Conservation (phyloP, 2,329 filamentous ascomycete genomes). For the Aspergillus vadensis region DNA sequence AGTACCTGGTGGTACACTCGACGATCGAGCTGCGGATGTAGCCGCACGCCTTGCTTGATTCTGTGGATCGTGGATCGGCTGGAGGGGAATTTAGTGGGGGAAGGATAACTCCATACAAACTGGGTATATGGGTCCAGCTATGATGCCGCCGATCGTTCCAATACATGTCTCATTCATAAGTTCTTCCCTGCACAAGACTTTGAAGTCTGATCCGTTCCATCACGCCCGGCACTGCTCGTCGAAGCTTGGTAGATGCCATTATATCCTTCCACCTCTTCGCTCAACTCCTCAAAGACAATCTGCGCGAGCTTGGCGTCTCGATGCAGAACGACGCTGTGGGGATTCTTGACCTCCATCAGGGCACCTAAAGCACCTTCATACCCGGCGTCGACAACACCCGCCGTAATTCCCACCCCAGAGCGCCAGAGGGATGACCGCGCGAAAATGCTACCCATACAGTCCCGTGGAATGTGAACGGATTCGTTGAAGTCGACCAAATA, state of each 20-base stretch:
- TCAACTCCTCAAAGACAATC: slow-evolving; percentile 44
- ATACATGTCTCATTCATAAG: too few relatives aligned
- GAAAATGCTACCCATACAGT: slow-evolving; percentile 45
- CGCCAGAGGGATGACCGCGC: slow-evolving; percentile 44
- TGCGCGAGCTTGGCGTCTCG: slow-evolving; percentile 43
- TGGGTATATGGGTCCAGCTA: too few relatives aligned
- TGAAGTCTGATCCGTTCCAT: slow-evolving; percentile 10
- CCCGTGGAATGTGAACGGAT: slow-evolving; percentile 39
- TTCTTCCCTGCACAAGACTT: too few relatives aligned
- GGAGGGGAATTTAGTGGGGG: too few relatives aligned
- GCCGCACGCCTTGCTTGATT: too few relatives aligned
- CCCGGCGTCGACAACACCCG: slow-evolving; percentile 48
- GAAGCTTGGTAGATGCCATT: slow-evolving; percentile 41
- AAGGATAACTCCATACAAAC: too few relatives aligned
- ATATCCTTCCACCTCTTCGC: slow-evolving; percentile 41
- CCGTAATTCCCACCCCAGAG: slow-evolving; percentile 40
- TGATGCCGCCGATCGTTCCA: too few relatives aligned
- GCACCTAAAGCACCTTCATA: slow-evolving; percentile 47
- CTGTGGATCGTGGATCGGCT: too few relatives aligned
- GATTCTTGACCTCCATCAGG: slow-evolving; percentile 42
- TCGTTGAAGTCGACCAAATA: slow-evolving; percentile 45
- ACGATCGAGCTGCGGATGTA: too few relatives aligned
- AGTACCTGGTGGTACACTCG: too few relatives aligned
- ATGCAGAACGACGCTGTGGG: slow-evolving; percentile 36
- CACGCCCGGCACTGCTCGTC: slow-evolving; percentile 19